phyloP scores from a whole-genome alignment of 495 filamentous ascomycete species.

The Collariella sp. region DNA sequence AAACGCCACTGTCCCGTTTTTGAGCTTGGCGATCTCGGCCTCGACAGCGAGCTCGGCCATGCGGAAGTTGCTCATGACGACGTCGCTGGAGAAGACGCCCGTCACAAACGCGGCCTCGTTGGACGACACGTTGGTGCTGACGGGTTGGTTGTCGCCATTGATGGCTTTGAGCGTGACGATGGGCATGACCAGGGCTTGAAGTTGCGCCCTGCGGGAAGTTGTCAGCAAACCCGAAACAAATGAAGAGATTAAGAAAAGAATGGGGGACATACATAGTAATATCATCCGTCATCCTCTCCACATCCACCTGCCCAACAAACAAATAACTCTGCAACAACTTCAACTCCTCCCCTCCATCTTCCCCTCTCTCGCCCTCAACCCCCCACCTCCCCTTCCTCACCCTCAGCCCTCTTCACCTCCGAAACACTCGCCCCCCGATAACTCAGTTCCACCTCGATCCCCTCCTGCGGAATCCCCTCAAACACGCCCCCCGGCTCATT shows the following conservation, averaged over 20 bases:
- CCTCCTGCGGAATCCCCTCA: slow-evolving; percentile 42
- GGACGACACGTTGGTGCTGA: slow-evolving; percentile 54
- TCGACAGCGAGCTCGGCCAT: slow-evolving; percentile 35
- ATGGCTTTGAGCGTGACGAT: slow-evolving; percentile 49
- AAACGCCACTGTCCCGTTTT: slow-evolving; percentile 44
- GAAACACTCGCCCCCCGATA: slow-evolving; percentile 54
- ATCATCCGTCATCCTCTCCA: slow-evolving; percentile 29
- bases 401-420: slow-evolving; percentile 23
- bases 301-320: slow-evolving; percentile 47
- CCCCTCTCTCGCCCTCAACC: slow-evolving; percentile 8
- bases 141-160: slow-evolving; percentile 31
- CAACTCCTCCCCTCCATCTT: slow-evolving; percentile 14
- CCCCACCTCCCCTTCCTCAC: slow-evolving; percentile 10
- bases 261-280: slow-evolving; percentile 33
- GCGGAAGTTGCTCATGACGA: slow-evolving; percentile 35
- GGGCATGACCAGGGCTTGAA: slow-evolving; percentile 55
- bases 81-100: slow-evolving; percentile 52
- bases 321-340: slow-evolving; percentile 42
- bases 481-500: slow-evolving; percentile 50
- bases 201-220: slow-evolving; percentile 35
- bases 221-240: slow-evolving; percentile 6
- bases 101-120: slow-evolving; percentile 61
- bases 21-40: slow-evolving; percentile 23
- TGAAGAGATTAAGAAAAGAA: background rate
- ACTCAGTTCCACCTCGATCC: slow-evolving; percentile 49